Evolutionary conservation across 805 yeast species (phyloP), one percentile per base, ranked within the genome.

Genomic region (Saturnispora sekii): DNA sequence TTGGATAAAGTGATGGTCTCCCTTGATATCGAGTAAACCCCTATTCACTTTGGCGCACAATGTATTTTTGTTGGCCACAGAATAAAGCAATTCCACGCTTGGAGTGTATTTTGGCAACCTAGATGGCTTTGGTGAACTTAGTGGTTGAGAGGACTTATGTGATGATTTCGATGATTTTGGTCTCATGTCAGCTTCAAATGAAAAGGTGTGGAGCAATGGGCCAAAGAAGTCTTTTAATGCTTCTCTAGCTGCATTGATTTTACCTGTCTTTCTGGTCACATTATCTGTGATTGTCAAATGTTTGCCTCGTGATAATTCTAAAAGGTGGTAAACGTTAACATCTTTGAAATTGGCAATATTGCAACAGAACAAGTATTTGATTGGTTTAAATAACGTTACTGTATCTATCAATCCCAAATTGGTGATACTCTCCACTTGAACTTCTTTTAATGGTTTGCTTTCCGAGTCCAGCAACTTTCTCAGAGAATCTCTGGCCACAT

Each of bases 311-410:
- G 15, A 11, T 16, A 36, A 29, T n/a, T 14, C 14, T 9, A 35
- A 3, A 9, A 41, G 1, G 12, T 41, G 30, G 10, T 35, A 10
- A 10, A 30, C 15, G 14, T n/a, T 18, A 4, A 18, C 26, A 8
- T 11, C 35, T n/a, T 21, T 35, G 36, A 41, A 41, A 15, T 41
- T 41, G 9, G 44, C n/a, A 8, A 41, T 28, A 18, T 41, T 41
- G 11, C 18, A 29, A 29, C 37, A 35, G 10, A 41, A 15, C n/a
- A 41, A 11, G 15, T 41, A 41, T 10, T 41, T 35, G 15, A 2
- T 12, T 3, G 29, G 8, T 7, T 35, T 12, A 17, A 31, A 12
- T n/a, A 41, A n/a, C 3, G 12, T 15, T 8, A 10, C 11, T 8
- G 40, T 35, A 18, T 41, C 38, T 11, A 8, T 12, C 10, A 41